Base-by-base conservation (phyloP, 1,139 yeast species). In the Pneumocystis wakefieldiae region DNA sequence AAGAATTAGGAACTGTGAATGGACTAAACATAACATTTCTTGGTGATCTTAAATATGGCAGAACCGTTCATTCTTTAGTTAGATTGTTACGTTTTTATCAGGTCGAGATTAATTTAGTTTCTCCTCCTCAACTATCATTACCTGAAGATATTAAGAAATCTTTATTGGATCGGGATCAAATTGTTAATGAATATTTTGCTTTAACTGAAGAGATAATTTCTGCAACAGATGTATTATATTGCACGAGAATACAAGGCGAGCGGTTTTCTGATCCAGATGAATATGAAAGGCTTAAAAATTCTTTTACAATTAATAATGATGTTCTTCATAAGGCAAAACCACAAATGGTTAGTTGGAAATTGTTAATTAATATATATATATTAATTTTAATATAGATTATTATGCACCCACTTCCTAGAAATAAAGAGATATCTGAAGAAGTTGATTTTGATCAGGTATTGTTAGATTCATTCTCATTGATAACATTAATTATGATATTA, bases 381-480 rank as follows among this genome's bases (percentile, higher is more conserved):
- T 17, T 41, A 17, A 41, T 41, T n/a, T 17, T 15, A 24, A 17
- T 41, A 17, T 41, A 41, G 53, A 62, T 65, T 76, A 87, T 94
- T 68, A 86, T 94, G 95, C 99, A 94, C 76, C 99, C 99, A 75
- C 83, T 94, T 72, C 99, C 99, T 74, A 87, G 99, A 77, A 90
- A 89, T 69, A 86, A 84, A 71, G 99, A 94, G 78, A 91, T 94
- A 70, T 86, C 88, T 73, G 97, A 90, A 77, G 98, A 94, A 78
- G 97, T 94, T 71, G 99, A 94, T 76, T 92, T 91, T 73, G 99
- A 94, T 76, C 97, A 91, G 76, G 87, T 48, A 41, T 32, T 29
- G 36, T 39, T 39, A 36, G 6, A 32, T 32, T 32, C 7, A 15
- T 32, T 41, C 37, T n/a, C 37, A 60, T 19, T 19, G 28, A 14